These are phyloP conservation scores for Pseudonitzschia multistriata DNA, from an alignment of 108 stramenopile species.

Conservation along the genomic window DNA sequence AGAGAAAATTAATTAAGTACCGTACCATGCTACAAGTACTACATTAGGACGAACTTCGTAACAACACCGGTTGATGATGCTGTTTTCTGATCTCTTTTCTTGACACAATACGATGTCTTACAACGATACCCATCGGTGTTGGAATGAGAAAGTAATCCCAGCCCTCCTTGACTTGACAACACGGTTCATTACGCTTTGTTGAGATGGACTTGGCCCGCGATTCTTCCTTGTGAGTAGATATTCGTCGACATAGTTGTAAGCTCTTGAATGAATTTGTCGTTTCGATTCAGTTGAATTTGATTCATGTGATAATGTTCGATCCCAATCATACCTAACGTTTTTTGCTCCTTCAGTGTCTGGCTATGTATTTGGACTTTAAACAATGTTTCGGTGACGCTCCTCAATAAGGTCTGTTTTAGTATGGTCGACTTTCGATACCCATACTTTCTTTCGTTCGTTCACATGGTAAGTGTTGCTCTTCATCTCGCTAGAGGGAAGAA, in stretches of 20 bases:
- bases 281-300: no score
- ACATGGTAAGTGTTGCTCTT: conserved; percentile 50
- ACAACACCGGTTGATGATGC: no score
- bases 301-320: no score
- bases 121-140: not conserved
- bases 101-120: no score
- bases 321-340: not conserved
- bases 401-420: conserved; percentile 79
- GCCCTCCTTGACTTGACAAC: not conserved
- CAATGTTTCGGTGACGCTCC: conserved; percentile 1
- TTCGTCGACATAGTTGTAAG: no score
- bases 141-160: not conserved
- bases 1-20: no score
- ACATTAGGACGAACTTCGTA: no score
- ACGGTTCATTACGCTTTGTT: not conserved
- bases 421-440: conserved; percentile 82
- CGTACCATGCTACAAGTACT: no score
- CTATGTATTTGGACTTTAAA: conserved; percentile 8
- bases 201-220: not conserved
- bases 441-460: conserved; percentile 75
- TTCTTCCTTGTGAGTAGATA: not conserved
- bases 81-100: no score
- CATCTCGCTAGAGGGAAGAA: not conserved
- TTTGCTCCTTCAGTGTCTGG: not conserved
- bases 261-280: no score